Conservation (phyloP, 192 early-diverging fungal species). For the Coemansia aciculifera region DNA sequence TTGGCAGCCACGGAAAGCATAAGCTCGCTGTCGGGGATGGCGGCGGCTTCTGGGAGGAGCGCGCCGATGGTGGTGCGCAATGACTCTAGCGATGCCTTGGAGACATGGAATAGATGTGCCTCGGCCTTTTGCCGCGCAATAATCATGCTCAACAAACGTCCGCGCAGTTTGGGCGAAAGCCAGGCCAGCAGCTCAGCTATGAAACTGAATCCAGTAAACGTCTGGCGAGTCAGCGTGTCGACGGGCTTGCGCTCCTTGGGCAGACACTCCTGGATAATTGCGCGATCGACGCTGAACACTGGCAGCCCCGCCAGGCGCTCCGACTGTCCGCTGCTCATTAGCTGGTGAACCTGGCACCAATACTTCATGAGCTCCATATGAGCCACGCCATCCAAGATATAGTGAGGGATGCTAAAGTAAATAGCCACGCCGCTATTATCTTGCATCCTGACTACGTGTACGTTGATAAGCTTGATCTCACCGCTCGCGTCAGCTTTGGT, state of each 20-base stretch:
- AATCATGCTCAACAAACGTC: conserved; percentile 27
- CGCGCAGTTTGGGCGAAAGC: conserved; percentile 42
- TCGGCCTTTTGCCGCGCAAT: conserved; percentile 35
- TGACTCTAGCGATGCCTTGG: conserved; percentile 23
- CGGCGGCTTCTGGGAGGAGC: conserved; percentile 14
- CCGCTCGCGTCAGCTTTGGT: conserved; percentile 18
- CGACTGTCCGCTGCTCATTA: conserved; percentile 12
- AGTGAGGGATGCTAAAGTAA: conserved; percentile 47
- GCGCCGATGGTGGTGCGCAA: conserved; percentile 18
- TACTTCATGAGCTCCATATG: conserved; percentile 41
- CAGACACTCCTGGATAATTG: conserved; percentile 6
- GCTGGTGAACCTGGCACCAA: conserved; percentile 33
- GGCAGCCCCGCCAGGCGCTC: conserved; percentile 19
- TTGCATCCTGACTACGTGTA: conserved; percentile 36
- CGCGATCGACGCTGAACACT: conserved; percentile 23
- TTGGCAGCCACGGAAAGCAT: conserved; percentile 28
- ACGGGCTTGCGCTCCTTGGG: conserved; percentile 36
- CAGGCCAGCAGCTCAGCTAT: conserved; percentile 43
- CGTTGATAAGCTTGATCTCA: conserved; percentile 46
- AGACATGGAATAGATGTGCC: conserved; percentile 46
- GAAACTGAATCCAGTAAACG: conserved; percentile 21
- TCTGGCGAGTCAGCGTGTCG: conserved; percentile 15
- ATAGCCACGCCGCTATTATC: conserved; percentile 44
- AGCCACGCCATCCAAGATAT: conserved; percentile 30
- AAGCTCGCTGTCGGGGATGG: conserved; percentile 29